phyloP scores from a whole-genome alignment of 306 rosid species.

The Lupinus albus region DNA sequence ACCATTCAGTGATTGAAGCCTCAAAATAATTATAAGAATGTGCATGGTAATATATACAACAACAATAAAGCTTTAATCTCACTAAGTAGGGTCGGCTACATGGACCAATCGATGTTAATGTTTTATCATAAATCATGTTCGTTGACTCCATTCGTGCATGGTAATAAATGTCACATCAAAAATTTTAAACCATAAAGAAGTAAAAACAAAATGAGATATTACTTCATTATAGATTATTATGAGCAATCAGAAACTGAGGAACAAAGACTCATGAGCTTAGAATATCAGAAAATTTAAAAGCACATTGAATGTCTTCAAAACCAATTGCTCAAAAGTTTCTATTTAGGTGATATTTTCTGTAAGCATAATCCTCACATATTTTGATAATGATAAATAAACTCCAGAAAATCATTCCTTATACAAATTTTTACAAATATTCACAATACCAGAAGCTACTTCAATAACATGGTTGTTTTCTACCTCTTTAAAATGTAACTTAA shows the following conservation, averaged over 20 bases:
- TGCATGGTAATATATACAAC: not conserved
- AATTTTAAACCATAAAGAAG: not conserved
- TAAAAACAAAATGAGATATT: not conserved
- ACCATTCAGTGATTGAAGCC: not conserved
- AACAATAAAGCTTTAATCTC: no score
- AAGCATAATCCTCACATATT: not conserved
- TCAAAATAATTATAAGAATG: not conserved
- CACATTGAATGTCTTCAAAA: slow-evolving; percentile 15
- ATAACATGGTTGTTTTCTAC: slow-evolving; percentile 9
- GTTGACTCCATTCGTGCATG: no score
- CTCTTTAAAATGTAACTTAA: slow-evolving; percentile 3
- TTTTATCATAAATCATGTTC: no score
- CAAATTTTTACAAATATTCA: not conserved
- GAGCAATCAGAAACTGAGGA: not conserved
- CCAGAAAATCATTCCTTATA: not conserved
- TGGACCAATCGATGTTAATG: no score
- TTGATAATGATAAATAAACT: slow-evolving; percentile 4
- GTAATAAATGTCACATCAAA: not conserved
- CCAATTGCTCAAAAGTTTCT: slow-evolving; percentile 7
- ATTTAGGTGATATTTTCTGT: not conserved
- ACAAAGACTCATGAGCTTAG: not conserved
- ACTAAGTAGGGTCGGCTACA: no score
- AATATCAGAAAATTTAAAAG: not conserved
- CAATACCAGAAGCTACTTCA: not conserved
- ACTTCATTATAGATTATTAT: not conserved